Base-by-base conservation (phyloP, 169 alveolate genomes). In the Besnoitia besnoiti region DNA sequence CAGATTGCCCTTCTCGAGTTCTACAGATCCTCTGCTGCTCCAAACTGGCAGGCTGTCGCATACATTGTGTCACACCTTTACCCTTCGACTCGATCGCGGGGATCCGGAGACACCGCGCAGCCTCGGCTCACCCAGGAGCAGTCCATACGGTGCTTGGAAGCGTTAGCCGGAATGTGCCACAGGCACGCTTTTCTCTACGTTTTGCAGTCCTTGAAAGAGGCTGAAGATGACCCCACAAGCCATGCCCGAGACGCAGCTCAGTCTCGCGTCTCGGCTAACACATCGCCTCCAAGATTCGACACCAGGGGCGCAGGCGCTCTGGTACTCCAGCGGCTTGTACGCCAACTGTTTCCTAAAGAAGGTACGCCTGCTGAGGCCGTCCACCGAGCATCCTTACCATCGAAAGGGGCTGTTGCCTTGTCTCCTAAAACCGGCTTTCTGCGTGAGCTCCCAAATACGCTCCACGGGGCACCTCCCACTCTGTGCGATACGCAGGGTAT, bases 241-340 rank as follows among this genome's bases (percentile, higher is more conserved):
- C 24, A 16, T 55, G 67, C 67, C 30, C 67, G 33, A n/a, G 67
- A 55, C 1, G 67, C 67, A 55, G 67, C 12, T n/a, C 12, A 55
- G n/a, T n/a, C n/a, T 19, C 12, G n/a, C 12, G 67, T 0, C 1
- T 19, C 67, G 1, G n/a, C 30, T 5, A 5, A 55, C 1, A n/a
- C 67, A n/a, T 55, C 67, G 67, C n/a, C 24, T n/a, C n/a, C n/a
- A 55, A 40, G 24, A 80, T 0, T 59, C 19, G 46, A 47, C 46
- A 3, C 50, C 40, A 49, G 73, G 46, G 92, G 80, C 46, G 90
- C 93, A 4, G 90, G 33, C 55, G 59, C 80, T 59, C 94, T 91
- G 35, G 94, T 91, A 51, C 88, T 42, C 46, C 94, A 91, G 80
- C 94, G 94, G 39, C 55, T 91, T 62, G 24, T 91, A 47, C 59